phyloP scores from a whole-genome alignment of 768 basidiomycete species.

The Leccinellum luteum region DNA sequence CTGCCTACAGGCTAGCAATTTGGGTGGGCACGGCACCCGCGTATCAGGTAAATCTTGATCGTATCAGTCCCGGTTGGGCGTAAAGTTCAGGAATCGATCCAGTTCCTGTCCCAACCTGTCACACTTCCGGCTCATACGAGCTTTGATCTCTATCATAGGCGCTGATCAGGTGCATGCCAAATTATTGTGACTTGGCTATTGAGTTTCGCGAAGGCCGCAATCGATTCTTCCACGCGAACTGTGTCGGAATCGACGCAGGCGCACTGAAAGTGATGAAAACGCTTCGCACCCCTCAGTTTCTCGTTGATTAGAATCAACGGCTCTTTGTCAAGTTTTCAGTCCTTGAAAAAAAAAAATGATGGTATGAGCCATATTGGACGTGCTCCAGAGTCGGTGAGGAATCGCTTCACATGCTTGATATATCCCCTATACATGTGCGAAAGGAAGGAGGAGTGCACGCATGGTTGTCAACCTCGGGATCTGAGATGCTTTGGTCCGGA shows the following conservation, averaged over 20 bases:
- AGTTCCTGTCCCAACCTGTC: slow-evolving; percentile 31
- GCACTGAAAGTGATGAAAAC: slow-evolving; percentile 57
- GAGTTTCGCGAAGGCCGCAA: slow-evolving; percentile 43
- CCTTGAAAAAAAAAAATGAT: neutral
- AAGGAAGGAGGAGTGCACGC: neutral
- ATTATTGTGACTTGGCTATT: no score
- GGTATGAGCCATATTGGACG: neutral
- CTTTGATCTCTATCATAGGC: slow-evolving; percentile 69
- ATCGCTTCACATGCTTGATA: neutral
- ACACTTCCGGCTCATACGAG: slow-evolving; percentile 53
- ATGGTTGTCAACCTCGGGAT: neutral
- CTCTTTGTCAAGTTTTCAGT: slow-evolving; percentile 45
- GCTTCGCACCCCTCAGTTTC: slow-evolving; percentile 51
- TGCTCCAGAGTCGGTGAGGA: neutral
- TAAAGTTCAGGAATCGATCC: neutral
- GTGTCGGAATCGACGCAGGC: slow-evolving; percentile 48
- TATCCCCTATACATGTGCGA: slow-evolving; percentile 5
- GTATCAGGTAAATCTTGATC: slow-evolving; percentile 29
- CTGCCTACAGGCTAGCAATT: no score
- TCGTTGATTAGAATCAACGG: slow-evolving; percentile 38
- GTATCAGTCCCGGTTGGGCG: neutral
- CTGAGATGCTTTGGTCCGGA: neutral
- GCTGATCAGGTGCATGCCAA: slow-evolving; percentile 41
- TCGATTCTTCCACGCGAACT: slow-evolving; percentile 44
- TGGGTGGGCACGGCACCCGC: neutral